phyloP scores from a whole-genome alignment of 2,329 filamentous ascomycete genomes.

The Nigrospora osmanthi region DNA sequence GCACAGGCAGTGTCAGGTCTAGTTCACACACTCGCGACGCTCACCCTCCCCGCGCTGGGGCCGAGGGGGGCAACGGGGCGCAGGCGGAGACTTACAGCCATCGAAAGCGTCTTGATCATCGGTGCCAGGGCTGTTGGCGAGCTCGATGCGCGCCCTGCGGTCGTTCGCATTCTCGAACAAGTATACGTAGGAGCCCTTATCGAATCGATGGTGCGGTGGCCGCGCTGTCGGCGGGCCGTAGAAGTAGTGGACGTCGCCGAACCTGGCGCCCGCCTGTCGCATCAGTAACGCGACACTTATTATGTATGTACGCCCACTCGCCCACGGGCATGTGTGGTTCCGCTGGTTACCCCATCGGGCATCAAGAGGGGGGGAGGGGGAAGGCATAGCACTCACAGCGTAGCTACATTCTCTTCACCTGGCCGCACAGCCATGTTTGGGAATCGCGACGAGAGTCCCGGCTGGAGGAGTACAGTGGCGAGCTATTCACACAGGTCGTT shows the following conservation, averaged over 20 bases:
- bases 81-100: slow-evolving; percentile 50
- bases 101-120: slow-evolving; percentile 74
- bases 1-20: neutral
- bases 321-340: neutral
- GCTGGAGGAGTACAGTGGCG: neutral
- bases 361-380: no score
- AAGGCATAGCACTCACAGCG: slow-evolving; percentile 26
- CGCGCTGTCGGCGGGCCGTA: slow-evolving; percentile 59
- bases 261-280: slow-evolving; percentile 37
- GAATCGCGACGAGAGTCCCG: neutral
- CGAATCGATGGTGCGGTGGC: slow-evolving; percentile 73
- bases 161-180: slow-evolving; percentile 66
- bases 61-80: neutral
- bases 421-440: slow-evolving; percentile 33
- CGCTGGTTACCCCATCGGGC: no score
- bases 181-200: slow-evolving; percentile 74
- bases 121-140: slow-evolving; percentile 67
- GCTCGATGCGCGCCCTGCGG: slow-evolving; percentile 62
- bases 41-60: no score
- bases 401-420: slow-evolving; percentile 39
- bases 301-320: slow-evolving; percentile 1
- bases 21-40: no score
- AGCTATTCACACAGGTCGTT: no score
- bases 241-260: slow-evolving; percentile 73
- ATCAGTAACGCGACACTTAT: slow-evolving; percentile 15